Conservation (phyloP, 2,329 filamentous ascomycete genomes). For the Arthrobotrys conoides region DNA sequence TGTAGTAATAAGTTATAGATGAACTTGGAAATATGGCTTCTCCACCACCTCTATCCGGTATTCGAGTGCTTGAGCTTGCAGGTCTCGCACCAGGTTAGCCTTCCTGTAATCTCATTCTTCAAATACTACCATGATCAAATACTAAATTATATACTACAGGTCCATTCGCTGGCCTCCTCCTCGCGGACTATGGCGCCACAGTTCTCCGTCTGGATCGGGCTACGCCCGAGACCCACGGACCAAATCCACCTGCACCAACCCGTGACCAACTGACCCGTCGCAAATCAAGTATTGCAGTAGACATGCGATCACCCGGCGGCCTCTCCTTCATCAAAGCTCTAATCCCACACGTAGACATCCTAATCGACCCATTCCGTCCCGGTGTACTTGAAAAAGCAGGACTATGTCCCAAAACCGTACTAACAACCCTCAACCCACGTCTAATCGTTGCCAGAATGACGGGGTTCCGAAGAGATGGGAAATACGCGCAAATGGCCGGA, state of each 20-base stretch:
- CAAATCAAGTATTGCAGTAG: slow-evolving; percentile 84
- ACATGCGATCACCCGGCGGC: slow-evolving; percentile 80
- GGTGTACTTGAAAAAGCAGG: slow-evolving; percentile 89
- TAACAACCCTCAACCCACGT: slow-evolving; percentile 76
- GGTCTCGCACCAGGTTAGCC: slow-evolving; percentile 71
- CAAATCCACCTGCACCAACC: slow-evolving; percentile 69
- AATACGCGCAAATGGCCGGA: slow-evolving; percentile 71
- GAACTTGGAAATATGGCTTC: slow-evolving; percentile 20
- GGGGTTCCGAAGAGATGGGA: slow-evolving; percentile 88
- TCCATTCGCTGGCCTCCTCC: slow-evolving; percentile 72
- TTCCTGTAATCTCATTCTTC: neutral
- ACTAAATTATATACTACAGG: slow-evolving; percentile 70
- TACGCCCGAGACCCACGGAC: slow-evolving; percentile 62
- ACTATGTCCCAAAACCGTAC: slow-evolving; percentile 78
- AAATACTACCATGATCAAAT: neutral
- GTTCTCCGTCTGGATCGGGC: slow-evolving; percentile 86
- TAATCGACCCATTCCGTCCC: slow-evolving; percentile 94
- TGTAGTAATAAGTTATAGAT: neutral
- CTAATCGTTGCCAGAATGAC: slow-evolving; percentile 89
- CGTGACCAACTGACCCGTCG: slow-evolving; percentile 82
- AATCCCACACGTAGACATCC: slow-evolving; percentile 76
- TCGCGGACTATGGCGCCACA: slow-evolving; percentile 89
- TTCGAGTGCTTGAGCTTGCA: slow-evolving; percentile 75
- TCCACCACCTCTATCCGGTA: slow-evolving; percentile 71
- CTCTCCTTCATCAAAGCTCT: slow-evolving; percentile 77